phyloP scores from a whole-genome alignment of 2,329 filamentous ascomycete genomes.

The Paramyrothecium sp. region DNA sequence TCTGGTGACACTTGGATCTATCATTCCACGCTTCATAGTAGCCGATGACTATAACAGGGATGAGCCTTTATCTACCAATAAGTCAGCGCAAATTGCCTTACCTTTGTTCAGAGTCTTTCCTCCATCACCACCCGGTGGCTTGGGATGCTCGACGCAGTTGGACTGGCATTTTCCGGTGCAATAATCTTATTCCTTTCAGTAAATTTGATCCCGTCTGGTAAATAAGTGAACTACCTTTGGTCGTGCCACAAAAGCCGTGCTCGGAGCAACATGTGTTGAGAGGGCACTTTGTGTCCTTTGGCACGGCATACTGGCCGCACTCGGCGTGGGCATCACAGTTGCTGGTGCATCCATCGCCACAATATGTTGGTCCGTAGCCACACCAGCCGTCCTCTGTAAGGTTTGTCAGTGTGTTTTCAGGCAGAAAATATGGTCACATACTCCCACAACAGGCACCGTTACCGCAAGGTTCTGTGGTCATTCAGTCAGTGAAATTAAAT shows the following conservation, averaged over 20 bases:
- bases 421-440: too few relatives aligned
- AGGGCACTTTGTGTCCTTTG: slow-evolving; percentile 4
- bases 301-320: slow-evolving; percentile 8
- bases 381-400: not conserved
- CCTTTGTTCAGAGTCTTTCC: not conserved
- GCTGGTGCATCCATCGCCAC: slow-evolving; percentile 6
- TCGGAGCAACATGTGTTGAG: slow-evolving; percentile 8
- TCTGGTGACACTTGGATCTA: not conserved
- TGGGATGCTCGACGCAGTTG: too few relatives aligned
- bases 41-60: not conserved
- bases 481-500: not conserved
- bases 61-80: not conserved
- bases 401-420: too few relatives aligned
- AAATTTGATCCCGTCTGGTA: not conserved
- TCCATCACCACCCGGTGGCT: not conserved
- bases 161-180: too few relatives aligned
- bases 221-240: not conserved
- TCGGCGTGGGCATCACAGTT: slow-evolving; percentile 10
- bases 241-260: too few relatives aligned
- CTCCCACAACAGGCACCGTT: not conserved
- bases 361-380: not conserved
- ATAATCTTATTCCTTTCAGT: not conserved
- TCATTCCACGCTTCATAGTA: too few relatives aligned
- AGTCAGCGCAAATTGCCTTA: not conserved
- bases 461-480: too few relatives aligned